phyloP scores from a whole-genome alignment of 2,329 filamentous ascomycete genomes.

The Fusarium robinianum region DNA sequence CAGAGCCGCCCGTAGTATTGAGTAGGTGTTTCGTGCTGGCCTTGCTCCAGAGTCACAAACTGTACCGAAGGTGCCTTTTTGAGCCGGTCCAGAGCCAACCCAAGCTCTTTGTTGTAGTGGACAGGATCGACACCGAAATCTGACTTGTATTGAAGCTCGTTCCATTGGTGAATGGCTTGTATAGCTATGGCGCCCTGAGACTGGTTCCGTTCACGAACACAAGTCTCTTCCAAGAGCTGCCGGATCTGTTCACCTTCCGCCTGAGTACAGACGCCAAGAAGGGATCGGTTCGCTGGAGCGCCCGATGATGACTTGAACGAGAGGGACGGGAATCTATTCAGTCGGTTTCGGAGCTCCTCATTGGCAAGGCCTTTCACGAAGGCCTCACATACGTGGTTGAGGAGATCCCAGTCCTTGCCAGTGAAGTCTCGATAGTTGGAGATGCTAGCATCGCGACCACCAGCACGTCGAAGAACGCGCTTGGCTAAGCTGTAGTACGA shows the following conservation, averaged over 20 bases:
- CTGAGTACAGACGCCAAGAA: constrained; percentile 58
- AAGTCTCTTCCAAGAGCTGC: constrained; percentile 43
- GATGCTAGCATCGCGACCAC: constrained; percentile 55
- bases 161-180: constrained; percentile 51
- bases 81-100: constrained; percentile 52
- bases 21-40: constrained; percentile 54
- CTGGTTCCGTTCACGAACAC: constrained; percentile 24
- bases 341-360: constrained; percentile 47
- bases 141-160: constrained; percentile 45
- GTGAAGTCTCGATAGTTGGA: constrained; percentile 52
- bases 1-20: constrained; percentile 54
- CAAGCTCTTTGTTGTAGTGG: constrained; percentile 58
- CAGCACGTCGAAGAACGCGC: constrained; percentile 52
- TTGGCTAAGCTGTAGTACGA: constrained; percentile 56
- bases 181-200: constrained; percentile 38
- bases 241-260: constrained; percentile 61
- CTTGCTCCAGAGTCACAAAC: constrained; percentile 58
- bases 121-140: constrained; percentile 53
- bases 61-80: constrained; percentile 58
- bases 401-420: constrained; percentile 50
- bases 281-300: constrained; percentile 48
- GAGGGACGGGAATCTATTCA: constrained; percentile 55
- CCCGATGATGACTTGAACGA: constrained; percentile 39
- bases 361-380: constrained; percentile 61
- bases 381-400: constrained; percentile 57